Evolutionary conservation across 164 flowering plant genomes (phyloP).

Genomic region (Magnolia kwangsiensis): DNA sequence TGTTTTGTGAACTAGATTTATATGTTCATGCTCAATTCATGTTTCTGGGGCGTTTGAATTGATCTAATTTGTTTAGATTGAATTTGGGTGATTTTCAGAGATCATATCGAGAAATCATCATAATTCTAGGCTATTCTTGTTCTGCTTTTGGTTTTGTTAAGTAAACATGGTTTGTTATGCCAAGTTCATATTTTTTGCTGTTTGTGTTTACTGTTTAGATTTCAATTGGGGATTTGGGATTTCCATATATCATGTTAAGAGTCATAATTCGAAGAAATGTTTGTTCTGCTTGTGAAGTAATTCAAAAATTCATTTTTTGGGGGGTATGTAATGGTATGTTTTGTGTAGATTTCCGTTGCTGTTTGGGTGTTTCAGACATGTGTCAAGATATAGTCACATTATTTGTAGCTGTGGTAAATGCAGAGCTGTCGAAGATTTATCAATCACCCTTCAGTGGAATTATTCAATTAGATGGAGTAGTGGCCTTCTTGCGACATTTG

Average conservation of each 20-base stretch:
- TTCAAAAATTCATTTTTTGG: neutral
- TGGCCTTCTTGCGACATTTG: too few relatives aligned
- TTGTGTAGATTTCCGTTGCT: neutral
- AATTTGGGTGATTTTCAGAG: conserved; percentile 3
- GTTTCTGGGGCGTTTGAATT: neutral
- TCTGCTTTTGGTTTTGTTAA: neutral
- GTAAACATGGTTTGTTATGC: neutral
- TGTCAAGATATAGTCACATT: neutral
- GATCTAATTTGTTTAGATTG: neutral
- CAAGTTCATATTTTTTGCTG: neutral
- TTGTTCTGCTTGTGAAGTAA: neutral
- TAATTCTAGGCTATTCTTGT: neutral
- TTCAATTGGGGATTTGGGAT: neutral
- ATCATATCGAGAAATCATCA: neutral
- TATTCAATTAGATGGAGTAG: too few relatives aligned
- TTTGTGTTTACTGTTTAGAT: neutral
- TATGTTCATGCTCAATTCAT: neutral
- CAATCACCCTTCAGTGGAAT: too few relatives aligned
- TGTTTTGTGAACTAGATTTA: neutral
- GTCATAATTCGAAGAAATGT: neutral
- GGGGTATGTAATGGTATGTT: neutral
- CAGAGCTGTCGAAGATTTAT: neutral
- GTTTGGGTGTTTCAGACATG: neutral
- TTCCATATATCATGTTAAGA: neutral
- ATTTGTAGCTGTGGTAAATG: neutral